Evolutionary conservation across 73 alveolate species (phyloP), one percentile per base, ranked within the genome.

Genomic region (Paramecium octaurelia): DNA sequence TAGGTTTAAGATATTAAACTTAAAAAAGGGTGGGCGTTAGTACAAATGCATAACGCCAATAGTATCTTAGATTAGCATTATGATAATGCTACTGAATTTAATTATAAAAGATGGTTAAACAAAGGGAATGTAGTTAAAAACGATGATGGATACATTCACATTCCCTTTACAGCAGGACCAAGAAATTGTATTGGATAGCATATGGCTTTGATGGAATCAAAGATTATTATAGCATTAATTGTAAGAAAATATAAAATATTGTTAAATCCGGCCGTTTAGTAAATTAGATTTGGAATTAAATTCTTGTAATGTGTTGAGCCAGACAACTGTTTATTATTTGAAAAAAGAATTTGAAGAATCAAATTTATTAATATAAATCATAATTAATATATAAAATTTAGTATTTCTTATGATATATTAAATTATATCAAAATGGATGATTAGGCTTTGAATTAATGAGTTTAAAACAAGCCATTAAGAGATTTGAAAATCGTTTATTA

Each of bases 121-220:
- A 57, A 59, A 20, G 58, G 14, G 7, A 87, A 64, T 36, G 18
- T 20, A 14, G 5, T 75, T 35, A 36, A 70, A 43, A 73, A 71
- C 6, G 75, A 80, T 80, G 44, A 80, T 80, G 73, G 73, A 8
- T 80, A 8, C 46, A 35, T 80, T 80, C 9, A 23, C 16, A 80
- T 80, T 80, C 91, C 91, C 3, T 80, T 80, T 43, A 8, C 77
- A 24, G 70, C 91, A 20, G 91, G 91, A 2, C 48, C 46, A 11
- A 80, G 91, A 80, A 80, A 80, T 80, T 80, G 91, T 46, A 80
- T 80, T 80, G 91, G 91, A 44, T 80, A 80, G 12, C 91, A 80
- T 23, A 80, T 80, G 91, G 91, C 91, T 0, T 44, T 80, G 34
- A 42, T 80, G 27, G 91, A 44, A 46, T 18, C 57, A 23, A 80